phyloP scores from a whole-genome alignment of 2,329 filamentous ascomycete genomes.

The Aspergillus neoniger region DNA sequence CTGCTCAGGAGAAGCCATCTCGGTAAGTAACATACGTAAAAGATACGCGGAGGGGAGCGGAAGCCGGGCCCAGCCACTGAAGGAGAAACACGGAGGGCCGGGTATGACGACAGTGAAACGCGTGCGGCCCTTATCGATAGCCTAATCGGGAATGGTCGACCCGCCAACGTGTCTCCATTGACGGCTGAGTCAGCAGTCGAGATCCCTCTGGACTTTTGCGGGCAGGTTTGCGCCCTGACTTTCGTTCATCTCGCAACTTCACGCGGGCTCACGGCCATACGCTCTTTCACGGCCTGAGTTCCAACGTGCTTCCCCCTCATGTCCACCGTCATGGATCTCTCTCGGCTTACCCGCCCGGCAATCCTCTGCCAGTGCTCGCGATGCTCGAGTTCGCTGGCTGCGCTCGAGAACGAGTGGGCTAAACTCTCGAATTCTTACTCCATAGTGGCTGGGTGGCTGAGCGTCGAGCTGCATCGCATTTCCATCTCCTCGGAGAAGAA shows the following conservation, averaged over 20 bases:
- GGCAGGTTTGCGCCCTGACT: conserved; percentile 19
- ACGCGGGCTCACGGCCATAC: conserved; percentile 13
- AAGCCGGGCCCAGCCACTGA: not conserved
- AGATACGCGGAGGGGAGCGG: not conserved
- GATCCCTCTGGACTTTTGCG: conserved; percentile 27
- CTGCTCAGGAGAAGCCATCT: not conserved
- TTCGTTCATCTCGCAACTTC: conserved; percentile 10
- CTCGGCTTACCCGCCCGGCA: conserved; percentile 38
- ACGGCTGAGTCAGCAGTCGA: conserved; percentile 34
- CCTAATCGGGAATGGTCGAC: conserved; percentile 21
- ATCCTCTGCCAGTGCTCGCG: conserved; percentile 41
- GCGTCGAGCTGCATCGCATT: conserved; percentile 41
- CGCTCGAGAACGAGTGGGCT: conserved; percentile 45
- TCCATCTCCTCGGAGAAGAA: conserved; percentile 40
- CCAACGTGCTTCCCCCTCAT: not conserved
- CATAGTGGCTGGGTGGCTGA: conserved; percentile 40
- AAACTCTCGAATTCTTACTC: conserved; percentile 42
- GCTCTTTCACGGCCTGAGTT: conserved; percentile 6
- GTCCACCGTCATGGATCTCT: conserved; percentile 35
- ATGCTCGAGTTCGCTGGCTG: conserved; percentile 44
- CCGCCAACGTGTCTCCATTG: conserved; percentile 20
- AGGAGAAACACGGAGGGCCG: not conserved
- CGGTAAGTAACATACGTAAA: not conserved
- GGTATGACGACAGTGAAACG: conserved; percentile 15
- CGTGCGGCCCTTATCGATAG: conserved; percentile 24